These are phyloP conservation scores for Fusarium multiceps DNA, from an alignment of 2,329 filamentous ascomycete species.

Conservation along the genomic window DNA sequence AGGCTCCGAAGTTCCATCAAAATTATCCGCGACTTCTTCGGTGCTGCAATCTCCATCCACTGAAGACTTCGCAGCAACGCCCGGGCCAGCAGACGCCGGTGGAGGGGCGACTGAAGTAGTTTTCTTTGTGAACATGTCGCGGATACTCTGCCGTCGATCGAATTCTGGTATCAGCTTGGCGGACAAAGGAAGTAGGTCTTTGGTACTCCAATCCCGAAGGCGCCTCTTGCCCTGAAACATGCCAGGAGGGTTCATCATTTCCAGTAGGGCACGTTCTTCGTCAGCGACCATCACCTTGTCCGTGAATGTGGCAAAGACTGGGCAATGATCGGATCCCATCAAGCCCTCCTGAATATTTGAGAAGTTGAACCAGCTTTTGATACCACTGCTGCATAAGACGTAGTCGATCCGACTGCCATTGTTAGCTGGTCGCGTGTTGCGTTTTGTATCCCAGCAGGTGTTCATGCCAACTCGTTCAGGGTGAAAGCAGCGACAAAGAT, in stretches of 20 bases:
- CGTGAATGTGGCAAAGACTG: slow-evolving; percentile 82
- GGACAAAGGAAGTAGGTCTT: slow-evolving; percentile 78
- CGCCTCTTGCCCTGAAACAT: slow-evolving; percentile 76
- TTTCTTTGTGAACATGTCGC: slow-evolving; percentile 83
- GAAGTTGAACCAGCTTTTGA: slow-evolving; percentile 82
- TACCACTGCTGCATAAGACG: slow-evolving; percentile 81
- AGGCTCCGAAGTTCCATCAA: neutral
- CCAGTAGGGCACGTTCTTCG: slow-evolving; percentile 66
- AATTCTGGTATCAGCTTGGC: slow-evolving; percentile 90
- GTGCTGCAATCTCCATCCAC: neutral
- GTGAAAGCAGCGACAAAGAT: slow-evolving; percentile 85
- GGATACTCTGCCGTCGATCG: slow-evolving; percentile 83
- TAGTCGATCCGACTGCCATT: slow-evolving; percentile 95
- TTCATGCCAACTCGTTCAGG: slow-evolving; percentile 88
- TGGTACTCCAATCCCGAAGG: slow-evolving; percentile 72
- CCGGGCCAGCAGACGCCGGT: slow-evolving; percentile 10
- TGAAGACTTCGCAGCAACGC: neutral
- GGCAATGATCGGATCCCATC: slow-evolving; percentile 96
- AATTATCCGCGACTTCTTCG: neutral
- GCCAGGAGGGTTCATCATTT: slow-evolving; percentile 81
- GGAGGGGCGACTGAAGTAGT: slow-evolving; percentile 15
- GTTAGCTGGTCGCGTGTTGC: slow-evolving; percentile 95
- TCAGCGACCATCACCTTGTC: slow-evolving; percentile 67
- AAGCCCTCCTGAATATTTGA: slow-evolving; percentile 93
- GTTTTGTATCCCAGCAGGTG: slow-evolving; percentile 95